phyloP scores from a whole-genome alignment of 2,329 filamentous ascomycete genomes.

The Aspergillus niger region DNA sequence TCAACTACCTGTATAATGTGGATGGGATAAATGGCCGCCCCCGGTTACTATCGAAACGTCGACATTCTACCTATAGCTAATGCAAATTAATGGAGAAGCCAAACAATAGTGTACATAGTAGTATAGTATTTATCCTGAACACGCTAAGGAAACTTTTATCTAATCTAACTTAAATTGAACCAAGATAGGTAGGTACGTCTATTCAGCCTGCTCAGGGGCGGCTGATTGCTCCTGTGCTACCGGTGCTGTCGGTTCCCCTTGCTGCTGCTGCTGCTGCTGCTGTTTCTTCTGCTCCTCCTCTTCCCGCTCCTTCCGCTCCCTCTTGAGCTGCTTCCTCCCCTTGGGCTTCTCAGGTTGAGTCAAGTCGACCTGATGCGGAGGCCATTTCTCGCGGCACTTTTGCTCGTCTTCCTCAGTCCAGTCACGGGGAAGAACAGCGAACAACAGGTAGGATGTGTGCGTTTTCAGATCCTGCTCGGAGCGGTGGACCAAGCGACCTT shows the following conservation, averaged over 20 bases:
- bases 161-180: neutral
- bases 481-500: slow-evolving; percentile 76
- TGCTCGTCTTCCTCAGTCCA: slow-evolving; percentile 85
- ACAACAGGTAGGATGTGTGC: slow-evolving; percentile 95
- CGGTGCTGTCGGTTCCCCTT: neutral
- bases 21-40: too few species aligned
- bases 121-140: neutral
- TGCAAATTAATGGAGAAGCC: neutral
- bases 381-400: slow-evolving; percentile 65
- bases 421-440: slow-evolving; percentile 81
- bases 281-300: slow-evolving; percentile 17
- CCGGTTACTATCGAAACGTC: too few species aligned
- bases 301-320: slow-evolving; percentile 30
- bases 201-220: slow-evolving; percentile 1
- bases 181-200: slow-evolving; percentile 4
- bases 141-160: neutral
- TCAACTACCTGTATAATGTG: too few species aligned
- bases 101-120: neutral
- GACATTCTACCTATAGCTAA: too few species aligned
- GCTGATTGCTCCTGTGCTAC: slow-evolving; percentile 5
- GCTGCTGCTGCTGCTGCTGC: slow-evolving; percentile 9
- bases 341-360: slow-evolving; percentile 29
- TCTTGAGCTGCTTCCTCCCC: slow-evolving; percentile 44
- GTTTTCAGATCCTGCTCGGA: slow-evolving; percentile 89
- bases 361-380: slow-evolving; percentile 56